These are phyloP conservation scores for Heimioporus sp. DNA, from an alignment of 768 basidiomycete species.

Conservation along the genomic window DNA sequence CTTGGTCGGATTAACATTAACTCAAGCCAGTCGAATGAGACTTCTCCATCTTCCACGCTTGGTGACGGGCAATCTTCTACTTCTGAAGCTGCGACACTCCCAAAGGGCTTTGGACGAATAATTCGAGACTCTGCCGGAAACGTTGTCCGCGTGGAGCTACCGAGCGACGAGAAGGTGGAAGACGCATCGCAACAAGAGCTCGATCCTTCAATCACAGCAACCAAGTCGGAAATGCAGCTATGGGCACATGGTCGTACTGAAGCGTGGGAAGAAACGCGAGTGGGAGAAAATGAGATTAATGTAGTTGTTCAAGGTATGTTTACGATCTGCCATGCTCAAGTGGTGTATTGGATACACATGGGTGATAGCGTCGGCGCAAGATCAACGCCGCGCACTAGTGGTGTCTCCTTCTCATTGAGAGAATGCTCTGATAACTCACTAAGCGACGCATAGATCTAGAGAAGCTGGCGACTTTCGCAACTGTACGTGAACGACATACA, in stretches of 20 bases:
- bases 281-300: background rate
- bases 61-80: background rate
- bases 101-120: constrained; percentile 77
- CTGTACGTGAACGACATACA: constrained; percentile 53
- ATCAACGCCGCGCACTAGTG: background rate
- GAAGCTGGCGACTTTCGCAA: constrained; percentile 49
- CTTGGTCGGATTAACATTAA: background rate
- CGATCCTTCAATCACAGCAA: constrained; percentile 32
- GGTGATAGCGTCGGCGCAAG: background rate
- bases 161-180: constrained; percentile 44
- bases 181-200: constrained; percentile 23
- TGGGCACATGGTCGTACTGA: constrained; percentile 15
- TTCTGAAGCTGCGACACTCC: constrained; percentile 30
- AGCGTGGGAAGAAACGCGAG: background rate
- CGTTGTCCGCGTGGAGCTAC: constrained; percentile 66
- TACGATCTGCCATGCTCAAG: background rate
- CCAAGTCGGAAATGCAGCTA: constrained; percentile 14
- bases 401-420: background rate
- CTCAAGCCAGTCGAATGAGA: background rate
- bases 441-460: constrained; percentile 55
- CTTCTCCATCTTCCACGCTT: background rate
- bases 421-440: constrained; percentile 10
- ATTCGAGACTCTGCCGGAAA: constrained; percentile 77
- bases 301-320: constrained; percentile 35
- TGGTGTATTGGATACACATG: background rate